Base-by-base conservation (phyloP, 768 basidiomycete species). In the Cystobasidiopsis lactophilus region DNA sequence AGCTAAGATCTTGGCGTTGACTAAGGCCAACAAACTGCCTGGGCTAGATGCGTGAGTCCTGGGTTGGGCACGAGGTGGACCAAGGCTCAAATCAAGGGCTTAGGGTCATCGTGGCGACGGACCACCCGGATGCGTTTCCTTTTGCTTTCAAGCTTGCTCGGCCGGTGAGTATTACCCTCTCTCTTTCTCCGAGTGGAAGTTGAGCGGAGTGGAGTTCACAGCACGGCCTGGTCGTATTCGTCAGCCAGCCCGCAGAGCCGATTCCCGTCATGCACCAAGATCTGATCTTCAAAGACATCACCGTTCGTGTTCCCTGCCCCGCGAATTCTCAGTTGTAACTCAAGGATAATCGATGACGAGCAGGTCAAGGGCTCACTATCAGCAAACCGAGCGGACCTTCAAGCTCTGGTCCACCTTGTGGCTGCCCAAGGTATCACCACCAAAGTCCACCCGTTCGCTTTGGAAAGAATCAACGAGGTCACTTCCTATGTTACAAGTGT, bases 81-180 rank as follows among this genome's bases (percentile, higher is more conserved):
- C 51, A 13, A 40, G 11, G 50, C 21, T 30, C 24, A 37, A n/a
- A n/a, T n/a, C n/a, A n/a, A n/a, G n/a, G n/a, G n/a, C n/a, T 30
- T 52, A 47, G 45, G 13, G 55, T 50, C 13, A 51, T 60, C 1
- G 59, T 60, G 10, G 51, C 55, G 18, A 58, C 59, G 4, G 59
- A 60, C 40, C 55, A 56, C n/a, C 47, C 53, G 11, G 52, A 52
- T 7, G 54, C 55, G 16, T 54, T 54, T 31, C 51, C 50, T 7
- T 59, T 59, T 44, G 58, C 47, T 18, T 40, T 57, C 2, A 33
- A 45, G 29, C 50, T 60, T 13, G 16, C 30, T 7, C 14, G 45
- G 16, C 23, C 23, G 45, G 45, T 47, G 16, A 47, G 24, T 30
- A n/a, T n/a, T n/a, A 24, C 10, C 30, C 45, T 27, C 45, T 9